Evolutionary conservation across 129 eudicot species (phyloP).

Genomic region (Tagetes erecta): DNA sequence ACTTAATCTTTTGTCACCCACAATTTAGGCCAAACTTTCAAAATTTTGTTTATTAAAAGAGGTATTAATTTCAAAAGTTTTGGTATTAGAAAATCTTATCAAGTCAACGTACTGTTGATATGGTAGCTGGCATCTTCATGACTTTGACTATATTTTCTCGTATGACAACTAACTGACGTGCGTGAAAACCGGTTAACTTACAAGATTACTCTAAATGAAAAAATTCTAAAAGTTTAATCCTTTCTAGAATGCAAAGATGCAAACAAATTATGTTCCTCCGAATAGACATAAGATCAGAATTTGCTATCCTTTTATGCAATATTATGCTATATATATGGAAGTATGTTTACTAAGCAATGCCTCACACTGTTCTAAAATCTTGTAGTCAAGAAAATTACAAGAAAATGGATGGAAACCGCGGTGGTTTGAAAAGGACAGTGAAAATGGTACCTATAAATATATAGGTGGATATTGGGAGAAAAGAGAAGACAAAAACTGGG

Average conservation of each 20-base stretch:
- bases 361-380: constrained; percentile 1
- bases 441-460: constrained; percentile 59
- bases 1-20: neutral
- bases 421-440: constrained; percentile 68
- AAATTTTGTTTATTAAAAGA: neutral
- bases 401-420: constrained; percentile 83
- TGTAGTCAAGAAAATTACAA: constrained; percentile 84
- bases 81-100: neutral
- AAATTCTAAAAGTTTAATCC: neutral
- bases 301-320: neutral
- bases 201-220: no score
- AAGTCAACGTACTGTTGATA: neutral
- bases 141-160: neutral
- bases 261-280: neutral
- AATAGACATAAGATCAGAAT: neutral
- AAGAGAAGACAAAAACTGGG: constrained; percentile 62
- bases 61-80: neutral
- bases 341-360: constrained; percentile 1
- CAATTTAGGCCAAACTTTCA: neutral
- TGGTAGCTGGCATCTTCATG: neutral
- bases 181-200: no score
- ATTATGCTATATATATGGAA: neutral
- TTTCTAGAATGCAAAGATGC: constrained; percentile 1
- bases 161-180: neutral
- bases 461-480: constrained; percentile 86